phyloP scores from a whole-genome alignment of 2,329 filamentous ascomycete genomes.

The Pestalotiopsis sp. region DNA sequence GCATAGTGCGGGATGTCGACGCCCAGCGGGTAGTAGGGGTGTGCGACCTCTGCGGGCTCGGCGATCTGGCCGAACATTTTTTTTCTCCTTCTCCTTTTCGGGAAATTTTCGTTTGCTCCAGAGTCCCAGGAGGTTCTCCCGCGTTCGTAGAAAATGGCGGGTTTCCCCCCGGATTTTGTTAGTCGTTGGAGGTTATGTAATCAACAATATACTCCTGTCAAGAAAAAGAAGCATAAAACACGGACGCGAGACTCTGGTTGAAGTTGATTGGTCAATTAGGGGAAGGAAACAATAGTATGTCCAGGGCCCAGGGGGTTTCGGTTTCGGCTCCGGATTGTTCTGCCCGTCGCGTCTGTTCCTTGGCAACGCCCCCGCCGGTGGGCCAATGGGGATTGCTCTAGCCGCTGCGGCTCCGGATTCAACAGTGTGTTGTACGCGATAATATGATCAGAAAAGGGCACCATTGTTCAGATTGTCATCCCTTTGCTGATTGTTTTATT shows the following conservation, averaged over 20 bases:
- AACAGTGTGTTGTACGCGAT: background rate
- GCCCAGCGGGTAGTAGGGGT: constrained; percentile 54
- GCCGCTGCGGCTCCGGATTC: background rate
- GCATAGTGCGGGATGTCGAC: constrained; percentile 46
- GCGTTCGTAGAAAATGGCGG: too few relatives aligned
- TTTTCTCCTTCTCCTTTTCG: background rate
- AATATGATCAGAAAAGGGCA: background rate
- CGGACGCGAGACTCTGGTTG: background rate
- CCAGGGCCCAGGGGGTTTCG: background rate
- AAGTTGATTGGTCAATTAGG: background rate
- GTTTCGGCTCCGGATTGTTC: background rate
- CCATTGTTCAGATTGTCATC: background rate
- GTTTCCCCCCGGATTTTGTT: too few relatives aligned
- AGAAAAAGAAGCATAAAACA: background rate
- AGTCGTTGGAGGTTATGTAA: background rate
- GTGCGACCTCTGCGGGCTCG: constrained; percentile 26
- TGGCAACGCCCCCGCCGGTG: background rate
- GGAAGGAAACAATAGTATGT: background rate
- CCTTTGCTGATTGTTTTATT: background rate
- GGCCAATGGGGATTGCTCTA: background rate
- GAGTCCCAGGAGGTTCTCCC: too few relatives aligned
- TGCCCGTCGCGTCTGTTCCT: background rate
- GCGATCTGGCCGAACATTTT: background rate
- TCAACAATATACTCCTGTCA: background rate
- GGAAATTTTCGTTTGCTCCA: too few relatives aligned